Percentiles rank a stretch among this genome's conserved stretches.
Conservation (phyloP, 805 yeast genomes). For the Candida ovalis region DNA sequence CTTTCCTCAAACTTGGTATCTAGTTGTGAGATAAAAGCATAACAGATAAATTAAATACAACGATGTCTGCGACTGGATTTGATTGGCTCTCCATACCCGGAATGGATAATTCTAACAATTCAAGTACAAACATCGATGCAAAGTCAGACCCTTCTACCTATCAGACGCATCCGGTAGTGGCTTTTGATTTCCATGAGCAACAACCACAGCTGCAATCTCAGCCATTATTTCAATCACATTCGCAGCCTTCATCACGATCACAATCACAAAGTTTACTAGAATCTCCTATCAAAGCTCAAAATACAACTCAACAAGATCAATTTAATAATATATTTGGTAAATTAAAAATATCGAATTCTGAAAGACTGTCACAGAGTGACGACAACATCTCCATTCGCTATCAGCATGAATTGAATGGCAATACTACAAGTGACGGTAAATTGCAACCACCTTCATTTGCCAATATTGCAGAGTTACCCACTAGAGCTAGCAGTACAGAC, state of each 20-base stretch:
- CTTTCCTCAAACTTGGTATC: not conserved
- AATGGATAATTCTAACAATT: not conserved
- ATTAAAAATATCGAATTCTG: constrained; percentile 15
- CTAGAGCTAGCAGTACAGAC: constrained; percentile 26
- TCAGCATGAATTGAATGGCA: constrained; percentile 1
- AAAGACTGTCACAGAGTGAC: constrained; percentile 18
- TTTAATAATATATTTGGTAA: constrained; percentile 21
- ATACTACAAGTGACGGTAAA: not conserved
- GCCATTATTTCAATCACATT: not conserved
- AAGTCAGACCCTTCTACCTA: not conserved
- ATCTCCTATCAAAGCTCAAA: not conserved
- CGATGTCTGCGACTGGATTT: constrained; percentile 19
- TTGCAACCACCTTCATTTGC: not conserved
- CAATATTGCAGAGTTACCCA: not conserved
- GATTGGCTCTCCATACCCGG: constrained; percentile 24
- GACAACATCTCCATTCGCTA: constrained; percentile 13
- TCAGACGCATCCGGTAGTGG: constrained; percentile 12
- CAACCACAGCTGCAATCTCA: not conserved
- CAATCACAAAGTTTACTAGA: not conserved
- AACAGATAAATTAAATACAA: not conserved
- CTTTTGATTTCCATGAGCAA: not conserved
- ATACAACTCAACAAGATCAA: constrained; percentile 11
- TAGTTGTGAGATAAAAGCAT: too few relatives aligned
- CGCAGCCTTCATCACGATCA: constrained; percentile 2
- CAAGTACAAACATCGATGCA: not conserved